Evolutionary conservation across 441 rosid genomes (phyloP), one percentile per base, ranked within the genome.

Genomic region (Capsella rubella): DNA sequence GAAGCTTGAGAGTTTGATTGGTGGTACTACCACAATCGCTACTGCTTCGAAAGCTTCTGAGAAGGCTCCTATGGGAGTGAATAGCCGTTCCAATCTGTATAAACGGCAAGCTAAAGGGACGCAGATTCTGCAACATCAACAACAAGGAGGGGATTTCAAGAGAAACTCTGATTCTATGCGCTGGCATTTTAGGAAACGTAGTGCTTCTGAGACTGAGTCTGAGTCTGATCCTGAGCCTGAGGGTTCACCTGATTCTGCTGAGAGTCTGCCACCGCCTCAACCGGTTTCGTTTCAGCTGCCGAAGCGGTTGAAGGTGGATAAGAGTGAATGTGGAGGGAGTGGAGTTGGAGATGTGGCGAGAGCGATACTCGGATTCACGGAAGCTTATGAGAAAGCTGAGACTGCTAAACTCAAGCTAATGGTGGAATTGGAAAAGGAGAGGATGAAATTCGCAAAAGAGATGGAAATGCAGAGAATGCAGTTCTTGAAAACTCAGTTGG

Each of bases 391-490:
- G 84, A 82, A 82, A 64, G 86, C 89, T 16, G 93, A 86, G 76
- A 85, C 65, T 3, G 83, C 82, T 0, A 88, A 86, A 78, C 62
- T 86, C 67, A 80, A 81, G 80, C 76, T 85, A 57, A 80, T 85
- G 77, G 47, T 78, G 80, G 90, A 86, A 60, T 69, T 88, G 86
- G 92, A 88, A 65, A 88, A 86, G 76, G 85, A 86, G 78, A 81
- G 89, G 84, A 85, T 88, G 89, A 74, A 82, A 69, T 88, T 88
- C 37, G 83, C 81, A 0, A 86, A 86, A 78, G 93, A 88, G 75
- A 70, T 85, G 76, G 93, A 88, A 57, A n/a, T 84, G 85, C 85
- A 88, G 82, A 86, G 86, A 56, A 86, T 86, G 87, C 87, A 85
- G 78, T 87, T 86, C 62, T 79, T 85, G 88, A 84, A 76, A 73